Base-by-base conservation (phyloP, 129 eudicot species). In the Erigeron canadensis region DNA sequence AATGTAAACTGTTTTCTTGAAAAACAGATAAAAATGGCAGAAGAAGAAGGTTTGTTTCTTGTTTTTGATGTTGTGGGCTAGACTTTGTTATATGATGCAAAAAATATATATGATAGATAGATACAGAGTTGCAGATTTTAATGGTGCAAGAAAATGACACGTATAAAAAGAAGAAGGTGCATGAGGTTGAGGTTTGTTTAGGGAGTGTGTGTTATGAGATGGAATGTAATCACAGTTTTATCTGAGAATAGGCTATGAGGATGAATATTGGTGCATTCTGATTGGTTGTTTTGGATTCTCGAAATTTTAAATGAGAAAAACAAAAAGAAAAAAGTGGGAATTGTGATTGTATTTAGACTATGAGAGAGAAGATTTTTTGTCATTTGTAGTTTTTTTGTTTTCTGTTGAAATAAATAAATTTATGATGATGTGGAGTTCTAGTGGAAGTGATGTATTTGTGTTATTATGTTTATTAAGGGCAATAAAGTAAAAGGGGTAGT, bases 261-360 rank as follows among this genome's bases (percentile, higher is more conserved):
- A 89, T 92, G 86, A 75, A 85, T 84, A 70, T 80, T 78, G 81
- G 69, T 83, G 95, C 80, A 39, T 76, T 94, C 65, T 80, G 61
- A 94, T 94, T 94, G 98, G 98, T 71, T 82, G 90, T 63, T 74
- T 83, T 80, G 84, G 96, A 87, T 89, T 89, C 71, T 78, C 71
- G 10, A 37, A 54, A 67, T 71, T 28, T 28, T n/a, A n/a, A n/a
- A n/a, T n/a, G n/a, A n/a, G 34, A 28, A 28, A 28, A 28, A 28
- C 1, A 28, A 28, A 1, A 28, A 34, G 23, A 11, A 45, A 54
- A 44, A 65, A 9, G 5, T 22, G 65, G 40, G 48, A 64, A 15
- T 72, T 34, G 78, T 70, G 73, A 58, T 58, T 53, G 34, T 67
- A 74, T 61, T 70, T 72, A 76, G 89, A 78, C 77, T 88, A 80